Conservation (phyloP, 768 basidiomycete genomes). For the Gymnopilus junonius region DNA sequence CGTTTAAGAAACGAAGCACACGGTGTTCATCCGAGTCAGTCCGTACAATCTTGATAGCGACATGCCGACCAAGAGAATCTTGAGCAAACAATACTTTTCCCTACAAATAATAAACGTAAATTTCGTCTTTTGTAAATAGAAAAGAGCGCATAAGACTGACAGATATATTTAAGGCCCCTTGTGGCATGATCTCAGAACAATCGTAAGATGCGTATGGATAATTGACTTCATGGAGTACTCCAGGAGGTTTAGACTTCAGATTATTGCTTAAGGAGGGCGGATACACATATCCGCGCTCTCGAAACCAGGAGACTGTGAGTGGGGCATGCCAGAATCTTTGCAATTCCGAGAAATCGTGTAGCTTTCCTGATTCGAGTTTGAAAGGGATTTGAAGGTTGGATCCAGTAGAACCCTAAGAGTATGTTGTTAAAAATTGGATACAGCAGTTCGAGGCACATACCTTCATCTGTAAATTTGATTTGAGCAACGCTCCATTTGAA, state of each 20-base stretch:
- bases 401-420: too few species aligned
- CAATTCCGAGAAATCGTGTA: background rate
- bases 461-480: too few species aligned
- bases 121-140: background rate
- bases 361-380: background rate
- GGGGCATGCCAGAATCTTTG: conserved; percentile 7
- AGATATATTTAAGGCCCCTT: background rate
- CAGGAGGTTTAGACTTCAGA: background rate
- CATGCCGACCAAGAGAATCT: conserved; percentile 23
- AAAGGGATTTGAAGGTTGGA: background rate
- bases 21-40: conserved; percentile 25
- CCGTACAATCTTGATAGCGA: conserved; percentile 30
- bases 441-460: too few species aligned
- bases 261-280: too few species aligned
- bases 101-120: background rate
- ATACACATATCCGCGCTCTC: conserved; percentile 5
- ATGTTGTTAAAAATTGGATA: too few species aligned
- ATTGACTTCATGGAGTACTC: background rate
- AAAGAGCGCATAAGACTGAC: background rate
- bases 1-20: conserved; percentile 21
- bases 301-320: background rate
- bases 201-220: conserved; percentile 14
- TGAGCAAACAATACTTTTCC: conserved; percentile 9
- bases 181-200: background rate
- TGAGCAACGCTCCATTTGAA: too few species aligned